These are phyloP conservation scores for Allium cepa DNA, from an alignment of 106 monocot genomes.

Conservation along the genomic window DNA sequence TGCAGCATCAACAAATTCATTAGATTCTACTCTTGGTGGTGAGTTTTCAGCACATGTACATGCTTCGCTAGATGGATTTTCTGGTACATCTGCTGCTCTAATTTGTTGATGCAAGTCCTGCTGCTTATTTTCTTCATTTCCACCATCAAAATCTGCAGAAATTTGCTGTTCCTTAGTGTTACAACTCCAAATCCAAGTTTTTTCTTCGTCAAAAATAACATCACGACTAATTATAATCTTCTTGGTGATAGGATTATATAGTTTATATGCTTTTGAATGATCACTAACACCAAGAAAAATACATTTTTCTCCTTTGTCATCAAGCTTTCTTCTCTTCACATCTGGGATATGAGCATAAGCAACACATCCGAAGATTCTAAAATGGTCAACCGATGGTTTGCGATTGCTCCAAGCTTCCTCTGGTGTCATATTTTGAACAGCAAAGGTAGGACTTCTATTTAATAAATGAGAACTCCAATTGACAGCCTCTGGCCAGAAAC, in stretches of 20 bases:
- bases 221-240: neutral
- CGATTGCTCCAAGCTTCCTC: neutral
- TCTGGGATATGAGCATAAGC: conserved; percentile 10
- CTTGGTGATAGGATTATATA: conserved; percentile 1
- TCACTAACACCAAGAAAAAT: conserved; percentile 3
- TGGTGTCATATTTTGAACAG: neutral
- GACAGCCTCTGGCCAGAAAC: neutral
- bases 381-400: neutral
- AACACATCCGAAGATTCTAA: conserved; percentile 2
- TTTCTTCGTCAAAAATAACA: conserved; percentile 9
- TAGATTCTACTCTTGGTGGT: neutral
- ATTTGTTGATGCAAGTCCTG: neutral
- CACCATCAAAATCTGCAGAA: neutral
- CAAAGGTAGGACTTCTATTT: neutral
- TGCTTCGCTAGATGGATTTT: neutral
- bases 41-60: neutral
- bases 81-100: neutral
- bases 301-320: conserved; percentile 3
- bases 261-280: neutral
- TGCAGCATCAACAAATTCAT: neutral
- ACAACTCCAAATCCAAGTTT: neutral
- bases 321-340: neutral
- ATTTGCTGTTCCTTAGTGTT: neutral
- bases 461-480: neutral
- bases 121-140: neutral